phyloP scores from a whole-genome alignment of 179 eudicot species.

The Sideroxylon spinosum region DNA sequence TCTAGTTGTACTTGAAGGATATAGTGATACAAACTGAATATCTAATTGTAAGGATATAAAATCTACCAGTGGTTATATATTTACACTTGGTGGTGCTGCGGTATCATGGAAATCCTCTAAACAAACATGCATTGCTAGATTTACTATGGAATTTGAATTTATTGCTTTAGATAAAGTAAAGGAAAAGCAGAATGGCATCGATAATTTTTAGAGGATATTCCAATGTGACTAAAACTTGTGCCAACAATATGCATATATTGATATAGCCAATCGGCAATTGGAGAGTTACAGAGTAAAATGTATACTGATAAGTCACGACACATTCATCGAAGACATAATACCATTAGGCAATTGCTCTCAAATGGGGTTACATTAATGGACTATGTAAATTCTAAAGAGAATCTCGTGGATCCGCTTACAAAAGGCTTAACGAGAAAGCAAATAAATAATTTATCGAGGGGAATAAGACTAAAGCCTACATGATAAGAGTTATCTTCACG shows the following conservation, averaged over 20 bases:
- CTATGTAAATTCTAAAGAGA: background rate
- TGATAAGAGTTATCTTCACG: too few species aligned
- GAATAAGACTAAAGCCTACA: too few species aligned
- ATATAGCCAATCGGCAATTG: background rate
- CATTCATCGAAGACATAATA: background rate
- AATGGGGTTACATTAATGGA: background rate
- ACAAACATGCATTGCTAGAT: background rate
- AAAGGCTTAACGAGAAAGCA: background rate
- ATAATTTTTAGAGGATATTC: background rate
- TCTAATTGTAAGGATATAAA: constrained; percentile 17
- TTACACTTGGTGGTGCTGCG: background rate
- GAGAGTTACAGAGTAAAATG: background rate
- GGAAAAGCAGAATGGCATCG: background rate
- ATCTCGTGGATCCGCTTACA: background rate
- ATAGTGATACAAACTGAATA: constrained; percentile 27
- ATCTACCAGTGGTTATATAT: constrained; percentile 25
- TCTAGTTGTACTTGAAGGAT: constrained; percentile 18
- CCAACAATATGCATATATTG: background rate
- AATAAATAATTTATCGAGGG: too few species aligned
- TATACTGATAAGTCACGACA: background rate
- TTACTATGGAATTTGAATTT: background rate
- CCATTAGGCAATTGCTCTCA: background rate
- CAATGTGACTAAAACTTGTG: background rate
- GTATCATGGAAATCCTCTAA: background rate
- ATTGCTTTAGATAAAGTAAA: background rate